Base-by-base conservation (phyloP, 2,329 filamentous ascomycete genomes). In the Xylariaceae sp. region DNA sequence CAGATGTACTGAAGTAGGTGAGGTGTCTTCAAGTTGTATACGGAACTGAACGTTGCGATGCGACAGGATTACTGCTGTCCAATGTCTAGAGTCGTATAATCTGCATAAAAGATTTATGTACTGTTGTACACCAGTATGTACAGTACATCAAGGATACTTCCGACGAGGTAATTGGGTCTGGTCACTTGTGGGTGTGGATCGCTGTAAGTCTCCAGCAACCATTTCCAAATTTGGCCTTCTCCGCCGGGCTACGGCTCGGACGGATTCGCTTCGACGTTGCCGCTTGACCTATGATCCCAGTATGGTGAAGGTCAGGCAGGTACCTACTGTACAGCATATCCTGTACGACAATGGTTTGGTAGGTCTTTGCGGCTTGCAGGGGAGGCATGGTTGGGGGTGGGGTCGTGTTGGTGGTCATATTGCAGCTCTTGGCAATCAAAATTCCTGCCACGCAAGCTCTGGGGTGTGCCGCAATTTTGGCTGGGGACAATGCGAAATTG, bases 161-260 rank as follows among this genome's bases (percentile, higher is more conserved):
- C n/a, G n/a, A n/a, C n/a, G n/a, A n/a, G n/a, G n/a, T n/a, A n/a
- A n/a, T n/a, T n/a, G n/a, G n/a, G n/a, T n/a, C n/a, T 29, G 34
- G 41, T 45, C 47, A 57, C 54, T 36, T 54, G 39, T 42, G 26
- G 37, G 34, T 35, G 46, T 41, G 40, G 48, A 52, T 50, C 51
- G 40, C 36, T 29, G 41, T 40, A 46, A 49, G 48, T 53, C 46
- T 47, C 49, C n/a, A n/a, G 51, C 51, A 50, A 57, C 54, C 38
- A 50, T 51, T 39, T 47, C 51, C 54, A 56, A 55, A 55, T 55
- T 54, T 51, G 54, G 51, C 45, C 51, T 53, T 54, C 54, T 55
- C 49, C 54, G 52, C 52, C 51, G 54, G 51, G 51, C 53, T 52
- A 55, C 51, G 55, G 51, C 53, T 54, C 53, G 54, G 54, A 57